Evolutionary conservation across 2,329 filamentous ascomycete species (phyloP), one percentile per base, ranked within the genome.

Genomic region (Lecanicillium sp.): DNA sequence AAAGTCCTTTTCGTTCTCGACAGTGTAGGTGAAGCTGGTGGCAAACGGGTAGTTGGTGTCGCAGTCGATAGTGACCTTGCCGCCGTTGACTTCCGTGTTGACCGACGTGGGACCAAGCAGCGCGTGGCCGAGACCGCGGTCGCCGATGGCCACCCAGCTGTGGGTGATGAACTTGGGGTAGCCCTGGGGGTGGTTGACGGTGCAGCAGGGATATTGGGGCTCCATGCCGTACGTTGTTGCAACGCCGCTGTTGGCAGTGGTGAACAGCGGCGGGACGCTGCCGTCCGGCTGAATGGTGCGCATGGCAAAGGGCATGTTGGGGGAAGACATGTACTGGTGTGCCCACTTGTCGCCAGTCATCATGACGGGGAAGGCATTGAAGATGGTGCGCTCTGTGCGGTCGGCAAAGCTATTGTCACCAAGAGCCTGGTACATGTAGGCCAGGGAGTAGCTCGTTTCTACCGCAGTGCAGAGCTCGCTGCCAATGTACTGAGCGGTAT

Each of bases 151-250:
- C 5, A 68, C 62, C 54, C 64, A 77, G 42, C 64, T 65, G 40
- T 64, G 59, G 9, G 69, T 53, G 50, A 72, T 50, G 40, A 72
- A 76, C 45, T 77, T 77, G 0, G 74, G 72, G 44, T 69, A 74
- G 8, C 69, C 74, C 47, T 77, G 72, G 2, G 65, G 68, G 45
- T 77, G 71, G 41, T 78, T 78, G 42, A 78, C 74, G 2, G 72
- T 74, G 46, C 74, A 78, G 53, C 73, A 78, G 2, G 68, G 67
- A 33, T 59, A 74, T 25, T 71, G 62, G 3, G 69, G 68, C 40
- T 74, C 71, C 12, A 75, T 55, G 2, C 71, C 72, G 48, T 42
- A 69, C 54, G 47, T 73, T 63, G 46, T 56, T 64, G 52, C 36
- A 8, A 54, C 43, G 5, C 54, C 59, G 5, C 51, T 54, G 35